phyloP scores from a whole-genome alignment of 768 basidiomycete species.

The Tricholoma furcatifolium region DNA sequence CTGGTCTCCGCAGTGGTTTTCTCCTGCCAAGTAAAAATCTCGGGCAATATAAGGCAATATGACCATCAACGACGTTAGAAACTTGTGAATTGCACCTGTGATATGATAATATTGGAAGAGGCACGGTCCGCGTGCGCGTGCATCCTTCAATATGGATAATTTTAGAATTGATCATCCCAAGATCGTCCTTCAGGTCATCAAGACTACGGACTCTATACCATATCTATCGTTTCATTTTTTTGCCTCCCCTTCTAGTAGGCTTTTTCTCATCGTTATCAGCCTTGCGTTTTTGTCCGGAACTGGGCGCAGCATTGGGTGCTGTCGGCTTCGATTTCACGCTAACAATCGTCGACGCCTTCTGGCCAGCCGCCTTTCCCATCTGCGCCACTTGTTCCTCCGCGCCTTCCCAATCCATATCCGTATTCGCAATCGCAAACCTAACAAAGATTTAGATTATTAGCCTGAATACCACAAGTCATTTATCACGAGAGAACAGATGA shows the following conservation, averaged over 20 bases:
- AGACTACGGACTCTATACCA: too few species aligned
- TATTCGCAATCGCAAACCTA: constrained; percentile 77
- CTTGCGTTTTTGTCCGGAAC: constrained; percentile 60
- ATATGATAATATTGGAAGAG: too few species aligned
- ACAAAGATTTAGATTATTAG: constrained; percentile 14
- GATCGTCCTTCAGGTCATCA: too few species aligned
- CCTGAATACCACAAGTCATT: constrained; percentile 12
- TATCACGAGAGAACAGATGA: constrained; percentile 1
- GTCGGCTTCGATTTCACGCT: constrained; percentile 53
- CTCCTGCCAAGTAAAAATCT: too few species aligned
- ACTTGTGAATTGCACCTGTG: too few species aligned
- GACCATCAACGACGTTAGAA: too few species aligned
- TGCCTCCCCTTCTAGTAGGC: constrained; percentile 42
- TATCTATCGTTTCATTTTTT: constrained; percentile 39
- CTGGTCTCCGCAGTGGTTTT: too few species aligned
- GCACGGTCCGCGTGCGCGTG: too few species aligned
- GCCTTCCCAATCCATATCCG: constrained; percentile 66
- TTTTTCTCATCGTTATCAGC: constrained; percentile 45
- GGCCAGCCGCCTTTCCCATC: constrained; percentile 29
- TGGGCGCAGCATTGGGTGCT: constrained; percentile 17
- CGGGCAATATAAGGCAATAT: too few species aligned
- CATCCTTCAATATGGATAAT: too few species aligned
- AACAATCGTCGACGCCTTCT: constrained; percentile 63
- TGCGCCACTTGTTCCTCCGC: constrained; percentile 73
- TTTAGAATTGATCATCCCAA: too few species aligned